Base-by-base conservation (phyloP, 345 rosid species). In the Anacardium occidentale region DNA sequence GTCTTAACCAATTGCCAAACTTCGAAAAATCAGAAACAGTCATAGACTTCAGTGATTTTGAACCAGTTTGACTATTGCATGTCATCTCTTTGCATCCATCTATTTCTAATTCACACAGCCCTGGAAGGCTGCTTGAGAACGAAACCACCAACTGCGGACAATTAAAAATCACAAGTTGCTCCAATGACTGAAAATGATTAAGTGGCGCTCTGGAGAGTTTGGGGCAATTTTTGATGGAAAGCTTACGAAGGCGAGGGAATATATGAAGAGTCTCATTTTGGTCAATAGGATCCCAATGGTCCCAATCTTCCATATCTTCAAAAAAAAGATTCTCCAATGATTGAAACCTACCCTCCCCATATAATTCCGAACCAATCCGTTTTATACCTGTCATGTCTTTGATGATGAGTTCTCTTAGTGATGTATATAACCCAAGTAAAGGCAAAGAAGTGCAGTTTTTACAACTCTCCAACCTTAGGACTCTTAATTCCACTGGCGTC, bases 311-410 rank as follows among this genome's bases (percentile, higher is more conserved):
- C 51, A 69, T 7, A 42, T 55, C 5, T 40, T 40, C 53, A 14
- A 56, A 53, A 56, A 10, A 7, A 55, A 69, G 72, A 69, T 29
- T 56, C 52, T 69, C 72, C 29, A 69, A 40, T 12, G 63, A 37
- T 55, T 24, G 72, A 26, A 55, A 69, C 8, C 40, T 55, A 40
- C 7, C 15, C 13, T 26, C 21, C 12, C 62, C 72, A 20, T 21
- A 69, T 22, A 69, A 21, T 3, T 55, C 63, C 17, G 21, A 55
- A 55, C 53, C 8, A 8, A 69, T 69, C 34, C 6, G 6, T 24
- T 58, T 45, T 26, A 70, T 1, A 22, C 11, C 24, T 0, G 0
- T 3, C 26, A 70, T 17, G 1, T 18, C 64, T 10, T 17, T 58
- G 64, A 70, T 58, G 18, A 1, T 18, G 55, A 70, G 73, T 5